Evolutionary conservation across 805 yeast species (phyloP).

Genomic region (Candida pini): DNA sequence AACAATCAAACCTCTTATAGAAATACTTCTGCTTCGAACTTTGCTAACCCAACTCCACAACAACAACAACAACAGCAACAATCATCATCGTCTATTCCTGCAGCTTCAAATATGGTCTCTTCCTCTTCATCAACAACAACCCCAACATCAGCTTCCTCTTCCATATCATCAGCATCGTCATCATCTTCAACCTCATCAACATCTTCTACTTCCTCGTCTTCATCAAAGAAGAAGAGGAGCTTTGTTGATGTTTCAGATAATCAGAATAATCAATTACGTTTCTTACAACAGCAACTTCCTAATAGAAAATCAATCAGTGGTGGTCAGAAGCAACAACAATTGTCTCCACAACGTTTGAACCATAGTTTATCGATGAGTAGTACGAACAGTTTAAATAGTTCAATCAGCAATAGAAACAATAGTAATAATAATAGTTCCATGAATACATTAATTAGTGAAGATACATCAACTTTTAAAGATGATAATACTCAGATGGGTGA

Average conservation of each 20-base stretch:
- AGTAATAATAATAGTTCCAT: conserved; percentile 1
- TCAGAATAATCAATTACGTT: neutral
- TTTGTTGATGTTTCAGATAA: conserved; percentile 4
- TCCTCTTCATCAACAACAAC: too few species aligned
- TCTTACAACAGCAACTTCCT: neutral
- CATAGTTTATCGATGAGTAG: too few species aligned
- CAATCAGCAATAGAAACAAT: neutral
- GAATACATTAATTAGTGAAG: conserved; percentile 1
- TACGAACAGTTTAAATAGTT: too few species aligned
- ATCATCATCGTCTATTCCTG: too few species aligned
- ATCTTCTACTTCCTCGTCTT: conserved; percentile 1
- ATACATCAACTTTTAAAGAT: conserved; percentile 9
- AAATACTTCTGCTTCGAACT: neutral
- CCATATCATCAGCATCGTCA: too few species aligned
- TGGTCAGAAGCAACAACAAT: conserved; percentile 2
- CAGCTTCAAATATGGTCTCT: too few species aligned
- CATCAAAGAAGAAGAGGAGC: conserved; percentile 8
- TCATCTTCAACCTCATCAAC: too few species aligned
- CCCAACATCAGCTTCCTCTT: too few species aligned
- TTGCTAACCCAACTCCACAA: too few species aligned
- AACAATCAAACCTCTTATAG: conserved; percentile 8
- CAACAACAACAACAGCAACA: conserved; percentile 3
- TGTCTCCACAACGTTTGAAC: too few species aligned
- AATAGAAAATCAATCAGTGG: neutral
- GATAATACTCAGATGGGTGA: conserved; percentile 29